Evolutionary conservation across 805 yeast species (phyloP).

Genomic region (Saccharomycopsis sp.): DNA sequence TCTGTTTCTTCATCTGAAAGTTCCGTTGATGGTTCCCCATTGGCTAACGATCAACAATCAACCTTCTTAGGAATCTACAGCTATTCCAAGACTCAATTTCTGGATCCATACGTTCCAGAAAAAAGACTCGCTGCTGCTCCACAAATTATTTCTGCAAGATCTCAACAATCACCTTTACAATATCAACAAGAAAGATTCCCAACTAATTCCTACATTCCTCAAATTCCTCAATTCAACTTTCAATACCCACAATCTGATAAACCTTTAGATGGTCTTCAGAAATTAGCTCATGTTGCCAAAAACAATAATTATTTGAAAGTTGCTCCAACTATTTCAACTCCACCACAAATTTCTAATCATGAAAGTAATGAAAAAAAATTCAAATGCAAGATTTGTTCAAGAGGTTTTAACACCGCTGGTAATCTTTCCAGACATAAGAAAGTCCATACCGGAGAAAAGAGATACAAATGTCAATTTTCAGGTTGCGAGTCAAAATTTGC

Average conservation of each 20-base stretch:
- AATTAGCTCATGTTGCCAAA: constrained; percentile 6
- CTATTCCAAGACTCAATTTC: constrained; percentile 16
- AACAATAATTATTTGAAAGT: constrained; percentile 1
- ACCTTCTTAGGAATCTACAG: constrained; percentile 15
- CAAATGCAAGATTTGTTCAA: constrained; percentile 28
- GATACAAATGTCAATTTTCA: constrained; percentile 56
- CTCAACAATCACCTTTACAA: constrained; percentile 15
- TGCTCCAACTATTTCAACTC: neutral
- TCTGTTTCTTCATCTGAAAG: neutral
- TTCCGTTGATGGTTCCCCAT: constrained; percentile 1
- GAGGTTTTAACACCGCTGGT: constrained; percentile 60
- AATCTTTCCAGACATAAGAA: constrained; percentile 65
- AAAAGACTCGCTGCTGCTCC: constrained; percentile 1
- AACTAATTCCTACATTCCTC: constrained; percentile 2
- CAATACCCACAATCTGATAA: neutral
- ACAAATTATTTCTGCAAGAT: neutral
- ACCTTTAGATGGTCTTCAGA: constrained; percentile 1
- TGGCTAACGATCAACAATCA: constrained; percentile 2
- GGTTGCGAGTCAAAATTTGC: constrained; percentile 24
- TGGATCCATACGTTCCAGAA: constrained; percentile 12
- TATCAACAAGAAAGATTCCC: constrained; percentile 14
- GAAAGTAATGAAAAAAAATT: constrained; percentile 13
- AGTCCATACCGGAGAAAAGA: constrained; percentile 69
- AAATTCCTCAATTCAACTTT: neutral
- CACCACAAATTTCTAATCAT: neutral